Conservation (phyloP, 257 asterid species). For the Euphrasia confusa region DNA sequence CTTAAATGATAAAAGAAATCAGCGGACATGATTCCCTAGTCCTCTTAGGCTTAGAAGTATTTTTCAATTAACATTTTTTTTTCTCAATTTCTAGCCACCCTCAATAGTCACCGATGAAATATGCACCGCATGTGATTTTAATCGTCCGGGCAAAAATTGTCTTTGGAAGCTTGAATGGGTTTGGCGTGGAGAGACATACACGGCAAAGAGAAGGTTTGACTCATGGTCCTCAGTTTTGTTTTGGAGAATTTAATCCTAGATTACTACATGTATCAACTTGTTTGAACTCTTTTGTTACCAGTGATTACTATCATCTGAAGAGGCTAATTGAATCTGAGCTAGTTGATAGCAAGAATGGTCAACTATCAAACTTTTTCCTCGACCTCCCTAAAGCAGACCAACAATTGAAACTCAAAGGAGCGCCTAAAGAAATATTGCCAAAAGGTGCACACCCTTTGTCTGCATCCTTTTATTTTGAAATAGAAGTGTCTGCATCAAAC, state of each 20-base stretch:
- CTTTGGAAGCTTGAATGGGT: conserved; percentile 99
- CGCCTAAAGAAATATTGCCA: conserved; percentile 96
- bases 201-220: conserved; percentile 87
- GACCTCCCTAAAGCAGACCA: conserved; percentile 90
- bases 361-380: conserved; percentile 65
- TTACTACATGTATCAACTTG: conserved; percentile 21
- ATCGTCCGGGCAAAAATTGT: conserved; percentile 97
- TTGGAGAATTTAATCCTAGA: conserved; percentile 21
- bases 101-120: conserved; percentile 92
- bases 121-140: conserved; percentile 98
- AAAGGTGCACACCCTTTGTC: conserved; percentile 47
- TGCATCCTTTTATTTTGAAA: conserved; percentile 20
- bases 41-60: conserved; percentile 18
- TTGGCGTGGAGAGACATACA: conserved; percentile 98
- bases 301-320: conserved; percentile 88
- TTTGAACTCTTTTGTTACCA: conserved; percentile 33
- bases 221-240: conserved; percentile 21
- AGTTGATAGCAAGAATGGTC: conserved; percentile 55
- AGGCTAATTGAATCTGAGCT: conserved; percentile 96
- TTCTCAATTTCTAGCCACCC: conserved; percentile 66
- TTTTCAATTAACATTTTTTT: conserved; percentile 28
- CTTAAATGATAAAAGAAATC: not conserved
- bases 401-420: conserved; percentile 76
- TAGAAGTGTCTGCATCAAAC: conserved; percentile 21
- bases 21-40: conserved; percentile 6